A percentile compares a stretch with the other conserved stretches of the same genome.
These are phyloP conservation scores for Allium sativum DNA, from an alignment of 106 monocot genomes.

Conservation along the genomic window DNA sequence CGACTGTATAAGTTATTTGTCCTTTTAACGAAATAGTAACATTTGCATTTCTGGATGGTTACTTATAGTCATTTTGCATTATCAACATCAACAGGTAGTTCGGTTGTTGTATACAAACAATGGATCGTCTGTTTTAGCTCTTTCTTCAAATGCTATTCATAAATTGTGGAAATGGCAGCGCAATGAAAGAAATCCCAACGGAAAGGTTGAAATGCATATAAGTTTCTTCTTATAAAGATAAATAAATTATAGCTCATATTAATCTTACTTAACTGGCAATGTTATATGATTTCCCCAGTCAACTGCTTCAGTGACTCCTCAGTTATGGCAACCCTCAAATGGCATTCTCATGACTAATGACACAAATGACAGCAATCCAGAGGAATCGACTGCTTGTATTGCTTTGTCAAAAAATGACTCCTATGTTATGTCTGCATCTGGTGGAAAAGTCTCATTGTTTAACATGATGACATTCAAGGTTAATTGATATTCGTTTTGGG, in stretches of 20 bases:
- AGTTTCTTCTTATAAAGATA: not conserved
- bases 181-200: constrained; percentile 37
- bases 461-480: constrained; percentile 29
- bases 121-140: constrained; percentile 75
- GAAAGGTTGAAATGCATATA: constrained; percentile 45
- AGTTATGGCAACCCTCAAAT: constrained; percentile 84
- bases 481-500: not conserved
- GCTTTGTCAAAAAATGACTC: constrained; percentile 95
- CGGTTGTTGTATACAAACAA: constrained; percentile 62
- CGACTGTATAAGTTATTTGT: too few relatives aligned
- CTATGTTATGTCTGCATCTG: constrained; percentile 96
- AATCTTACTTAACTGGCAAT: not conserved
- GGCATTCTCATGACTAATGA: constrained; percentile 93
- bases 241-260: too few relatives aligned
- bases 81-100: constrained; percentile 8
- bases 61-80: not conserved
- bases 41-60: too few relatives aligned
- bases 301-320: constrained; percentile 61
- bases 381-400: constrained; percentile 85
- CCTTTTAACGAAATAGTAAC: too few relatives aligned
- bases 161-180: constrained; percentile 98
- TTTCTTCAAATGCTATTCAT: constrained; percentile 76
- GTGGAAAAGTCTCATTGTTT: constrained; percentile 79
- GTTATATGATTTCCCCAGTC: constrained; percentile 38
- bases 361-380: constrained; percentile 59